A percentile compares a stretch with the other conserved stretches of the same genome.
Evolutionary conservation across 2,329 filamentous ascomycete genomes (phyloP).

Genomic region (Juglanconis oblonga): DNA sequence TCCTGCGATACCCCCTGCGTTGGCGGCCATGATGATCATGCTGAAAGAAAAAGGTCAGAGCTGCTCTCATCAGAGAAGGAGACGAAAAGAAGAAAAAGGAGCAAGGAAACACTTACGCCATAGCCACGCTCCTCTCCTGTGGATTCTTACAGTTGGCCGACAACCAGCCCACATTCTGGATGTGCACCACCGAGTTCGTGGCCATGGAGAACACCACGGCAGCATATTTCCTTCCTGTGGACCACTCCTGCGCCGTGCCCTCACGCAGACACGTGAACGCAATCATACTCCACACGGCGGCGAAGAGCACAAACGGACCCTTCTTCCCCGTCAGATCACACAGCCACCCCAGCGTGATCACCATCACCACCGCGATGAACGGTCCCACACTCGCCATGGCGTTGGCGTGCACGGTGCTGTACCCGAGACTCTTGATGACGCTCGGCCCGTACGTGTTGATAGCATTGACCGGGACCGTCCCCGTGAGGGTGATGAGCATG

Average conservation of each 20-base stretch:
- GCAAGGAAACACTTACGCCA: constrained; percentile 45
- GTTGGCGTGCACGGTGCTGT: constrained; percentile 44
- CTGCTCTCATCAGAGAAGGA: too few relatives aligned
- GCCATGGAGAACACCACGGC: constrained; percentile 54
- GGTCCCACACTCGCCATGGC: constrained; percentile 51
- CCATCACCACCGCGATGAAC: constrained; percentile 49
- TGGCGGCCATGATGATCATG: constrained; percentile 60
- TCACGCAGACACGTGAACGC: constrained; percentile 28
- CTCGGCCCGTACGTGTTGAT: constrained; percentile 52
- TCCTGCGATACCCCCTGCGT: constrained; percentile 58
- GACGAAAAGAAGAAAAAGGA: too few relatives aligned
- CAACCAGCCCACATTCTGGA: constrained; percentile 59
- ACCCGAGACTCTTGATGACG: constrained; percentile 52
- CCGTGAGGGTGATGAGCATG: constrained; percentile 46
- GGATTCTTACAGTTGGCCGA: constrained; percentile 54
- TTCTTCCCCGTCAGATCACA: constrained; percentile 45
- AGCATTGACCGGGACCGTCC: constrained; percentile 44
- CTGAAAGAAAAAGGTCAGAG: neutral
- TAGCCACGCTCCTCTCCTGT: constrained; percentile 55
- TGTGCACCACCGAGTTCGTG: constrained; percentile 52
- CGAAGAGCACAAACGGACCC: constrained; percentile 47
- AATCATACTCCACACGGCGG: constrained; percentile 33
- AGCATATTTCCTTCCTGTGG: constrained; percentile 38
- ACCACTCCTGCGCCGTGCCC: constrained; percentile 11
- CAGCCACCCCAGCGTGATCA: constrained; percentile 48